Base-by-base conservation (phyloP, 2,329 filamentous ascomycete genomes). In the Aureobasidium sp. region DNA sequence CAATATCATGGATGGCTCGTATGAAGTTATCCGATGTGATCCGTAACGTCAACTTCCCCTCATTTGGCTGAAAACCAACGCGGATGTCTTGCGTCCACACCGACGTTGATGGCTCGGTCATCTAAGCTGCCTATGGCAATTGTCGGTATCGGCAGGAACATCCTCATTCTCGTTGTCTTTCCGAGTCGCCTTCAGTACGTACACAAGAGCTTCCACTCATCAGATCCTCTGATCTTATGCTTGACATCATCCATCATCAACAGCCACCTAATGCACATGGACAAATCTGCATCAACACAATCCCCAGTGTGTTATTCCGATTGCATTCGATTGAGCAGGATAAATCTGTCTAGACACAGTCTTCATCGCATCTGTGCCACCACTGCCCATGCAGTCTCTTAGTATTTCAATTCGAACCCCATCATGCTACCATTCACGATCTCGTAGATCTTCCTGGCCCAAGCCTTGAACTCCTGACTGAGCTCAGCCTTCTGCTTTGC, bases 401-500 rank as follows among this genome's bases (percentile, higher is more conserved):
- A 47, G 42, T 59, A 59, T 34, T 39, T 59, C 44, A 46, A n/a
- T 12, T 59, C 55, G 23, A 48, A 59, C 3, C 55, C 55, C 20
- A 20, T 37, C 42, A 27, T 26, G 17, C 13, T 59, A 9, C 55
- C 55, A 20, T 59, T 47, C 15, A 37, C 42, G 32, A 59, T 39
- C 29, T 48, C 20, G 55, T 59, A 59, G 1, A 47, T 1, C 42
- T 1, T 37, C 9, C 42, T 59, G 42, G 55, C 55, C 55, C 29
- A 37, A 5, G 29, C 9, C 34, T 47, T 13, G 32, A 59, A 48
- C 12, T 48, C 42, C 6, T 39, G 20, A 15, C 55, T n/a, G 15
- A 59, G 55, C 13, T 27, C n/a, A 6, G 12, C 12, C 17, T 59
- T 17, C 44, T 29, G 57, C 27, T 66, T 52, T 5, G 55, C 60